Conservation (phyloP, 192 early-diverging fungal genomes). For the Backusella westeae region DNA sequence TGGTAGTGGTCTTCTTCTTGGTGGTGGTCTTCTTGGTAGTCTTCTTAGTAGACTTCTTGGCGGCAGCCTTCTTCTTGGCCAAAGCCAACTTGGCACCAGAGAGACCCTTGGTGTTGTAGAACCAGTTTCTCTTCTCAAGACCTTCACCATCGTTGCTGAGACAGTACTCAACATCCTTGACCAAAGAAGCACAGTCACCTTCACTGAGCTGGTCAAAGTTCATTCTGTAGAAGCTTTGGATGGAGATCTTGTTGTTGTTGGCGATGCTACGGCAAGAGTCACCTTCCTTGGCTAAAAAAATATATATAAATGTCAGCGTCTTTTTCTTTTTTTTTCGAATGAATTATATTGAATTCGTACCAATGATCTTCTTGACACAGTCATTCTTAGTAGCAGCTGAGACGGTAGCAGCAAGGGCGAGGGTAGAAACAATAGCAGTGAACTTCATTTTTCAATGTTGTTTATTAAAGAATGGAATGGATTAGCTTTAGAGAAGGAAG, state of each 20-base stretch:
- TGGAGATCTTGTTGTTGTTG: background rate
- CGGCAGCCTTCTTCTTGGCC: slow-evolving; percentile 3
- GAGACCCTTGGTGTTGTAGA: background rate
- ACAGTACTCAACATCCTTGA: slow-evolving; percentile 14
- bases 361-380: slow-evolving; percentile 8
- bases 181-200: slow-evolving; percentile 13
- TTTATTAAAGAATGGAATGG: slow-evolving; percentile 5
- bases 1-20: background rate
- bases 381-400: slow-evolving; percentile 2
- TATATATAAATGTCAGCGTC: background rate
- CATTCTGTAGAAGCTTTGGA: slow-evolving; percentile 7
- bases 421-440: slow-evolving; percentile 21
- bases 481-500: background rate
- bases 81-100: slow-evolving; percentile 4
- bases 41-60: background rate
- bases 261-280: slow-evolving; percentile 23
- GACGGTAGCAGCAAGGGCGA: slow-evolving; percentile 18
- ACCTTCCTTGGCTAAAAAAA: slow-evolving; percentile 4
- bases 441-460: slow-evolving; percentile 31
- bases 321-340: background rate
- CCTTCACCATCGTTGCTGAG: background rate
- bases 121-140: slow-evolving; percentile 4
- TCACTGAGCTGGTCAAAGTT: slow-evolving; percentile 12
- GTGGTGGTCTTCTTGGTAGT: background rate
- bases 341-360: background rate